Base-by-base conservation (phyloP, 2,329 filamentous ascomycete species). In the Calonectria pseudoreteaudii region DNA sequence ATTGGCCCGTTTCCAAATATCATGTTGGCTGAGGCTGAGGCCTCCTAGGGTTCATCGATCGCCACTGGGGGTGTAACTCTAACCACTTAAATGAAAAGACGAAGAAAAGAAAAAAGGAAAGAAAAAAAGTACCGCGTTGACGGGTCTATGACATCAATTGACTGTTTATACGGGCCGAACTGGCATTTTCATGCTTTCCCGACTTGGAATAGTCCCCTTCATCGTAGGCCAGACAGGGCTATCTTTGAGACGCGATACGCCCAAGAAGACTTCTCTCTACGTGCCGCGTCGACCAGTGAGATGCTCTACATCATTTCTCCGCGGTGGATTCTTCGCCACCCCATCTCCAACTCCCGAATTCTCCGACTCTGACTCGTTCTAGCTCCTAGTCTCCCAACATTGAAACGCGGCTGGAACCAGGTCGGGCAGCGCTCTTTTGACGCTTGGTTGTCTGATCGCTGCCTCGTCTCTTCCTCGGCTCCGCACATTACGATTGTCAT, bases 261-360 rank as follows among this genome's bases (percentile, higher is more conserved):
- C 69, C 68, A 68, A 44, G 52, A 50, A 49, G 53, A 53, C 44
- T 38, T 64, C 18, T 56, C n/a, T 44, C 66, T 72, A 49, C 56
- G 66, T 68, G 38, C 49, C 38, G 36, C 44, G 50, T 68, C 44
- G 49, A 68, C 79, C 79, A 80, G 74, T 80, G 44, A 79, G 77
- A 77, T 66, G 70, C 72, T 62, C 50, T 67, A 66, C 58, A 75
- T 47, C 68, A 14, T 72, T 74, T 76, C 70, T 10, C 74, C 77
- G 72, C 58, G 70, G 71, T 72, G 75, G 70, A 73, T 30, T 68
- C 53, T 66, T 79, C 53, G 79, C 76, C 79, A 79, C 79, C 62
- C 38, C 64, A 28, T 38, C 68, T 58, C 62, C 52, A 23, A 31
- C 28, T 28, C 69, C 26, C 28, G 14, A 34, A 31, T 11, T n/a